Base-by-base conservation (phyloP, 2,329 filamentous ascomycete genomes). In the Pseudocercospora fuligena region DNA sequence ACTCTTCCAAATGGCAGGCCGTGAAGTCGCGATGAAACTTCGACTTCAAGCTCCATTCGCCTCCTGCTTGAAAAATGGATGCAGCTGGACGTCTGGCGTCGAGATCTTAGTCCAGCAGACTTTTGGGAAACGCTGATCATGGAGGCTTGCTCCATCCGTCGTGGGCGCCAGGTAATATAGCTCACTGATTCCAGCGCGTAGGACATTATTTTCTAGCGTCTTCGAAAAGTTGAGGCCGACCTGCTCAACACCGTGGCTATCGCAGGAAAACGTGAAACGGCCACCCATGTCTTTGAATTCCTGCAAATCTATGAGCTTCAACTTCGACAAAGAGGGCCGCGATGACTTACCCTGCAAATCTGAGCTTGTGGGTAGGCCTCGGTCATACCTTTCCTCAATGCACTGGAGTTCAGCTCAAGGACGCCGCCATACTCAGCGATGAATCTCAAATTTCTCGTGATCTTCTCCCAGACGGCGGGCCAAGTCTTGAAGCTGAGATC, bases 181-280 rank as follows among this genome's bases (percentile, higher is more conserved):
- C 65, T 88, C 83, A 33, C 80, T 75, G 27, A 94, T 87, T 4
- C 89, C 89, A 12, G 92, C 80, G 66, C 82, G 84, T 65, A 96
- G 80, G 5, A 91, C 88, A 47, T 86, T 87, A 54, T 63, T 72
- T 47, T 68, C 65, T 40, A 69, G 65, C 23, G 68, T 64, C 56
- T 62, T 67, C 5, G 78, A 76, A 81, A 95, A 98, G 77, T 97
- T 94, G 60, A 92, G 89, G n/a, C 89, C 93, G 5, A 99, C 86
- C 77, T 99, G 94, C 1, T 87, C 90, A 66, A 93, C 86, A 46
- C 92, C 92, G 81, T 99, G 95, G 78, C 93, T 97, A 80, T 99
- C 95, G 78, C 99, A 95, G 6, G 92, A 97, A 73, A 99, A 85
- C 61, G 93, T 96, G 79, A 98, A 97, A 67, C 87, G 87, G 25